Evolutionary conservation across 352 stramenopile species (phyloP).

Genomic region (Globisporangium heterothallicum): DNA sequence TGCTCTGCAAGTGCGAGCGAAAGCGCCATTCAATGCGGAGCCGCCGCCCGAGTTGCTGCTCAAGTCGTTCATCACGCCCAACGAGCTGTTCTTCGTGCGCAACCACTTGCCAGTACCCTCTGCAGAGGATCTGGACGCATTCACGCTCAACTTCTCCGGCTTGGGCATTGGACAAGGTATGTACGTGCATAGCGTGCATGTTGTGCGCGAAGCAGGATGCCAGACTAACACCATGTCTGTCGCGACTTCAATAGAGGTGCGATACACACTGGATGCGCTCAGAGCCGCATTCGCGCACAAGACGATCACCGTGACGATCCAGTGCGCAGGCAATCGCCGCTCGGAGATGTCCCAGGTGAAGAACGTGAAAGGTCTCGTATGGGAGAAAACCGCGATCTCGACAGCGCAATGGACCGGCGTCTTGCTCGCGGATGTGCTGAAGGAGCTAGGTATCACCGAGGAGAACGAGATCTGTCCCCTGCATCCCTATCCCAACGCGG

Average conservation of each 20-base stretch:
- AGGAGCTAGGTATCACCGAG: slow-evolving; percentile 52
- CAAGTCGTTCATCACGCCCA: slow-evolving; percentile 94
- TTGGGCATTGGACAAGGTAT: slow-evolving; percentile 39
- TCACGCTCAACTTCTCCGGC: slow-evolving; percentile 62
- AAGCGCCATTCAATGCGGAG: slow-evolving; percentile 94
- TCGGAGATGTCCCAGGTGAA: slow-evolving; percentile 69
- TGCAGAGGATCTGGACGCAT: slow-evolving; percentile 44
- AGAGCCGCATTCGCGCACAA: slow-evolving; percentile 77
- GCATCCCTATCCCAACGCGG: slow-evolving; percentile 34
- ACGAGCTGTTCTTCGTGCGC: slow-evolving; percentile 97
- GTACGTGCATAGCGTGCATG: background rate
- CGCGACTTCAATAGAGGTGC: slow-evolving; percentile 11
- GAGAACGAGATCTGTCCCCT: slow-evolving; percentile 23
- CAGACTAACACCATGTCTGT: background rate
- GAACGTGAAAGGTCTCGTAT: slow-evolving; percentile 24
- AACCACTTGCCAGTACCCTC: slow-evolving; percentile 97
- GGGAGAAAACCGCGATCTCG: slow-evolving; percentile 66
- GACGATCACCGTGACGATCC: slow-evolving; percentile 83
- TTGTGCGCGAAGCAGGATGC: background rate
- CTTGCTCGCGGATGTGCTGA: slow-evolving; percentile 82
- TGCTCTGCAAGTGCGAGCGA: slow-evolving; percentile 88
- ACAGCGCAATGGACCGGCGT: slow-evolving; percentile 91
- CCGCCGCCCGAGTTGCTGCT: slow-evolving; percentile 89
- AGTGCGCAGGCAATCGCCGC: slow-evolving; percentile 91
- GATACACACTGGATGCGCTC: slow-evolving; percentile 82